Conservation (phyloP, 257 asterid genomes). For the Sherardia arvensis region DNA sequence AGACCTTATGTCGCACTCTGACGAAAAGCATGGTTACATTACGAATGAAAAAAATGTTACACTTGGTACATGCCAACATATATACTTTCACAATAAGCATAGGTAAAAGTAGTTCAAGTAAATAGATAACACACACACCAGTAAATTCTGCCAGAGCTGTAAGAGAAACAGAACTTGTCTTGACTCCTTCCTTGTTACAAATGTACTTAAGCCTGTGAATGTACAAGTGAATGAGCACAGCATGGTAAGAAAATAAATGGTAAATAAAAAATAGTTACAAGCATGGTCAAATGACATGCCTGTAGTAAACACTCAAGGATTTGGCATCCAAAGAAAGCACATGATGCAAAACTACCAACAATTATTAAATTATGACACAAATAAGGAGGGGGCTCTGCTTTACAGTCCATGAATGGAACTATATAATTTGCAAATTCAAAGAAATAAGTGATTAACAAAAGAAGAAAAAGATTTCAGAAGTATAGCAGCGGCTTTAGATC, state of each 20-base stretch:
- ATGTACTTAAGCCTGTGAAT: slow-evolving; percentile 77
- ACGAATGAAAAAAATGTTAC: slow-evolving; percentile 5
- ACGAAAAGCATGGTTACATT: slow-evolving; percentile 12
- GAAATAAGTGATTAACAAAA: neutral
- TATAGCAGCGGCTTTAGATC: neutral
- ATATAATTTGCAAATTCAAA: neutral
- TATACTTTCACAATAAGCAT: neutral
- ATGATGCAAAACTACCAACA: neutral
- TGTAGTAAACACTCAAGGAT: neutral
- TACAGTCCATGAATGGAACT: neutral
- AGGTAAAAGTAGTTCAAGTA: neutral
- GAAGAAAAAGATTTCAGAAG: neutral
- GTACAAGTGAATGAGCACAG: slow-evolving; percentile 8
- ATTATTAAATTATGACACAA: neutral
- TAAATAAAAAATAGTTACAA: neutral
- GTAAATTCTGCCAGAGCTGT: slow-evolving; percentile 76
- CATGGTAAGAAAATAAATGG: neutral
- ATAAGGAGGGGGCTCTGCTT: neutral
- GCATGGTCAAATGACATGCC: neutral
- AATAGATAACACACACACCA: slow-evolving; percentile 38
- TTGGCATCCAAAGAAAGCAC: neutral
- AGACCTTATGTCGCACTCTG: slow-evolving; percentile 91
- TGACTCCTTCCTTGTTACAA: slow-evolving; percentile 72
- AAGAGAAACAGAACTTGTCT: slow-evolving; percentile 66
- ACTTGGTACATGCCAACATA: neutral